Percentiles rank a stretch among this genome's conserved stretches.
These are phyloP conservation scores for Sphaceloma murrayae DNA, from an alignment of 2,329 filamentous ascomycete species.

Conservation along the genomic window DNA sequence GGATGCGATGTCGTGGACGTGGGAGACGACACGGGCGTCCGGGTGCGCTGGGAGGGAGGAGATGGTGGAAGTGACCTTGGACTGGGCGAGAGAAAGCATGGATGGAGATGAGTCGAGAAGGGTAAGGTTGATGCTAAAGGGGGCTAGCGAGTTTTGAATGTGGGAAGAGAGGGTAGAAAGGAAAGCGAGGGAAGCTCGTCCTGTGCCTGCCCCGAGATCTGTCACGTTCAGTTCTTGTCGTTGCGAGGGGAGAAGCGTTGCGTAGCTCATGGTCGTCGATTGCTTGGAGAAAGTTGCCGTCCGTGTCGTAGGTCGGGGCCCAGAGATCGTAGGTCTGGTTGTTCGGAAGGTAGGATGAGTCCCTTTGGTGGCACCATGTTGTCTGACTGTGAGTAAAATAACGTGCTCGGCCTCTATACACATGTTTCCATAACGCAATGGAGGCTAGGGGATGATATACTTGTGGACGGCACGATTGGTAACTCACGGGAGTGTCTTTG, in stretches of 20 bases:
- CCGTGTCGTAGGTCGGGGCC: slow-evolving; percentile 52
- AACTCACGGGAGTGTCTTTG: no score
- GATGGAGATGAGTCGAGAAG: slow-evolving; percentile 24
- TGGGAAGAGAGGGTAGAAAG: slow-evolving; percentile 18
- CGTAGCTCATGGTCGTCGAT: slow-evolving; percentile 51
- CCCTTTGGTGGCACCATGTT: background rate
- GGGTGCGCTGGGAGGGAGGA: slow-evolving; percentile 1
- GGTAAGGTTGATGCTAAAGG: slow-evolving; percentile 24
- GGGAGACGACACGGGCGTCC: slow-evolving; percentile 6
- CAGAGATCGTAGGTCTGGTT: slow-evolving; percentile 42
- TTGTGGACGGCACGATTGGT: no score
- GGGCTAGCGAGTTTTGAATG: slow-evolving; percentile 15
- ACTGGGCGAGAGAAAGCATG: slow-evolving; percentile 35
- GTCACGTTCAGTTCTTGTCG: background rate
- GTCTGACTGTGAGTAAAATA: no score
- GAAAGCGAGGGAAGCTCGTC: slow-evolving; percentile 8
- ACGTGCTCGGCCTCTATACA: no score
- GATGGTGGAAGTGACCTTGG: slow-evolving; percentile 14
- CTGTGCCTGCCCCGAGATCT: slow-evolving; percentile 13
- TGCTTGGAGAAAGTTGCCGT: slow-evolving; percentile 57
- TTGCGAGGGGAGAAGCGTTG: background rate
- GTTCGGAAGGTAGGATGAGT: slow-evolving; percentile 25
- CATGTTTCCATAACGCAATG: no score
- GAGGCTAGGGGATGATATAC: no score
- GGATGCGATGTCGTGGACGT: slow-evolving; percentile 16